Evolutionary conservation across 768 basidiomycete genomes (phyloP).

Genomic region (Rhodocollybia butyracea): DNA sequence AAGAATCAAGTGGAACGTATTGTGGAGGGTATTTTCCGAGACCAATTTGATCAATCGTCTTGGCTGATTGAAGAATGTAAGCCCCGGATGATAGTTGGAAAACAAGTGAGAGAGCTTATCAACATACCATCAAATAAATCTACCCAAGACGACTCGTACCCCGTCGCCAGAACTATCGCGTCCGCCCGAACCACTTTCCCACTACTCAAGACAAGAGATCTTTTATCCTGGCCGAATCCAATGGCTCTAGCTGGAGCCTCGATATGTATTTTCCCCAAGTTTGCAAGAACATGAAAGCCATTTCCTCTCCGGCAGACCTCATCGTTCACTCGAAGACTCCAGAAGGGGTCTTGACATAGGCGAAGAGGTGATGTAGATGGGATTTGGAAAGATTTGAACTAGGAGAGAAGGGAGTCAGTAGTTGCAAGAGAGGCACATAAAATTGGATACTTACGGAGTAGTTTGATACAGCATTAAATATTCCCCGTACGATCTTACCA

Average conservation of each 20-base stretch:
- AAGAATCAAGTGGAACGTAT: not conserved
- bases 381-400: conserved; percentile 33
- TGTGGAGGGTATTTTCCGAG: conserved; percentile 13
- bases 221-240: conserved; percentile 32
- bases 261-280: conserved; percentile 47
- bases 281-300: conserved; percentile 48
- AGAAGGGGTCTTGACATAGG: conserved; percentile 8
- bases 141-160: conserved; percentile 58
- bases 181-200: conserved; percentile 40
- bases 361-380: conserved; percentile 50
- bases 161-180: conserved; percentile 54
- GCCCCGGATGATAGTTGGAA: not conserved
- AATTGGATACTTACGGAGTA: conserved; percentile 32
- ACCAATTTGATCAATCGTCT: conserved; percentile 20
- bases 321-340: conserved; percentile 10
- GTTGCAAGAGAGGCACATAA: not conserved
- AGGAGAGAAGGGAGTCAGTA: not conserved
- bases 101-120: not conserved
- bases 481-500: conserved; percentile 41
- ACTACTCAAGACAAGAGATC: conserved; percentile 39
- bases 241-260: conserved; percentile 39
- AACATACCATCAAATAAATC: conserved; percentile 29
- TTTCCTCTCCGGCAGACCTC: conserved; percentile 28
- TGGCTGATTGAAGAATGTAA: conserved; percentile 15
- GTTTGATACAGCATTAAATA: conserved; percentile 42